These are phyloP conservation scores for Warburgia ugandensis DNA, from an alignment of 164 flowering plant genomes.

Conservation along the genomic window DNA sequence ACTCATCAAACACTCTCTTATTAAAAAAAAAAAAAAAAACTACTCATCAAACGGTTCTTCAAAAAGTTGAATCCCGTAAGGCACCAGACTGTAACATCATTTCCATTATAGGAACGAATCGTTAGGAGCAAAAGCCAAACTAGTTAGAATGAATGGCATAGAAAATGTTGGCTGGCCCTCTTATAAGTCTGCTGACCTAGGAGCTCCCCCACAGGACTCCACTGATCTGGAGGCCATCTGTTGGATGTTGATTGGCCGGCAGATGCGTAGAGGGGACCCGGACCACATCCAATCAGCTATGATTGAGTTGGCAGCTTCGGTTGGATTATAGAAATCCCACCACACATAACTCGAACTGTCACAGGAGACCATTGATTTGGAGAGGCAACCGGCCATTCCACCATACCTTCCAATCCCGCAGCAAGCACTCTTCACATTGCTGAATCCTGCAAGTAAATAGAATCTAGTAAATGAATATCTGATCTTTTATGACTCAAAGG, in stretches of 20 bases:
- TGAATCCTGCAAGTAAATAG: conserved; percentile 35
- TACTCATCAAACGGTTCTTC: too few species aligned
- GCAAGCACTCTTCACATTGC: conserved; percentile 44
- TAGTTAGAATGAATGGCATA: too few species aligned
- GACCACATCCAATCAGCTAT: conserved; percentile 69
- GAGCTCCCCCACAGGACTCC: too few species aligned
- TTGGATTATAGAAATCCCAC: conserved; percentile 82
- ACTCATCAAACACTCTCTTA: too few species aligned
- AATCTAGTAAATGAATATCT: not conserved
- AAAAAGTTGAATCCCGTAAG: too few species aligned
- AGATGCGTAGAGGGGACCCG: conserved; percentile 28
- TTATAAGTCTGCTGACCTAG: too few species aligned
- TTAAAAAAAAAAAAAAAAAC: too few species aligned
- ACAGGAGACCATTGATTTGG: conserved; percentile 39
- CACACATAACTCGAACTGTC: conserved; percentile 36
- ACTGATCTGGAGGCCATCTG: too few species aligned
- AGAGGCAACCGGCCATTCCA: conserved; percentile 44
- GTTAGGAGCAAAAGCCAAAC: too few species aligned
- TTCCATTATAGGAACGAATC: too few species aligned
- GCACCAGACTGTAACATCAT: too few species aligned
- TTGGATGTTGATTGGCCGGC: conserved; percentile 36
- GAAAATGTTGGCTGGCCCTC: too few species aligned
- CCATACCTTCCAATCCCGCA: conserved; percentile 52
- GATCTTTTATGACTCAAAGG: not conserved
- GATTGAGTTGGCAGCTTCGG: conserved; percentile 41